Evolutionary conservation across 352 stramenopile genomes (phyloP), one percentile per base, ranked within the genome.

Genomic region (Hyaloperonospora brassicae): DNA sequence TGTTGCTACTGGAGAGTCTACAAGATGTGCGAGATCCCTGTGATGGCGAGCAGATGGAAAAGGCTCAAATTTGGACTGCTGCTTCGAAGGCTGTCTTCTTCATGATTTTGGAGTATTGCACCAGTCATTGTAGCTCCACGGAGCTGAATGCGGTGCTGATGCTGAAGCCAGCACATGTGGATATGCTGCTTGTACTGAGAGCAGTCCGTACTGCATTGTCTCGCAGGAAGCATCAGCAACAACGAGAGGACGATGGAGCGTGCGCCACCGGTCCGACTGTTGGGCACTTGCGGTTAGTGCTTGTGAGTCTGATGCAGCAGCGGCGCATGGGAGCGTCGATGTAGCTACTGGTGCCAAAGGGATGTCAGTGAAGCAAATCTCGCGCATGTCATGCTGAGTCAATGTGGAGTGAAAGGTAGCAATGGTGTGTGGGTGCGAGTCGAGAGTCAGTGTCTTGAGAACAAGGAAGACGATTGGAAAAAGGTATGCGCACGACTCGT

Each of bases 71-170:
- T 0, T 52, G 49, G 13, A 51, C 57, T 41, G 38, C 45, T 1
- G 61, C 66, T 10, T 56, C 61, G 46, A 57, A 31, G 34, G 63
- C 65, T 7, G 63, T 89, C 9, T 92, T 88, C 64, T 87, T 92
- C 44, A 61, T 68, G 14, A 46, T 89, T 46, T 48, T 92, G 27
- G 70, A 78, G 42, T 77, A 84, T 59, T 92, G 81, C 39, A 68
- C 89, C 3, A 56, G 59, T 6, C 54, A 79, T 42, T 68, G 78
- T 51, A 53, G 67, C 35, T 70, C 71, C 0, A 34, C 38, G 2
- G 75, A 84, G 23, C 59, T 92, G 17, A 67, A 77, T 46, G 22
- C 49, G 11, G 49, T 92, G 35, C 50, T 92, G 1, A 54, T 57
- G 55, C 57, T 70, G 11, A 87, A 87, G 41, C 81, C 81, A 17